Evolutionary conservation across 306 rosid genomes (phyloP), one percentile per base, ranked within the genome.

Genomic region (Begonia masoniana): DNA sequence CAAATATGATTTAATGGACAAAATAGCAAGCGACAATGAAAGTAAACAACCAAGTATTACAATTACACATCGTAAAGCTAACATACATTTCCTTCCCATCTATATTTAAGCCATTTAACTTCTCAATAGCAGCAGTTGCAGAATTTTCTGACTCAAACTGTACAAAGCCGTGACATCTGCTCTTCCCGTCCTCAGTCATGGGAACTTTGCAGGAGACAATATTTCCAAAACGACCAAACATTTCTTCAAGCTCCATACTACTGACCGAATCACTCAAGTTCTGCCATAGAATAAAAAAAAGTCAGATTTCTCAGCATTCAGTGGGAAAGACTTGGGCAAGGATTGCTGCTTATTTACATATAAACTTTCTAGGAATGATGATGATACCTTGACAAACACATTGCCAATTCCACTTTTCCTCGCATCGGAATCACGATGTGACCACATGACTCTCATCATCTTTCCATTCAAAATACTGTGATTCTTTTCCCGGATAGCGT

Each of bases 351-450:
- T 21, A 21, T 21, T 21, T 21, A 21, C 24, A 21, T 21, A 21
- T 2, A 2, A 21, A 21, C 2, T 21, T 21, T 21, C 24, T 21
- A 21, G 4, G 2, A 48, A 48, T 2, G 12, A 50, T 13, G 23
- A 14, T 13, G 8, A 47, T 82, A 82, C 97, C 89, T 88, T 88
- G 52, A 88, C 84, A 78, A 82, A 88, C 76, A 88, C 67, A 62
- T 84, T 88, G 62, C 93, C 97, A 21, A 68, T 36, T 61, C 76
- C 77, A 51, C 80, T 84, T 51, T 71, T 84, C 68, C 94, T 79
- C 39, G 77, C 74, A 66, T 72, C 93, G 45, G 87, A 74, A 72
- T 88, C 84, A 13, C 84, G 97, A 72, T 67, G 78, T 10, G 95
- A 78, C 95, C 93, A 80, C 87, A 76, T 82, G 55, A 84, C 88